phyloP scores from a whole-genome alignment of 805 yeast species.

The Metschnikowia picachoensis region DNA sequence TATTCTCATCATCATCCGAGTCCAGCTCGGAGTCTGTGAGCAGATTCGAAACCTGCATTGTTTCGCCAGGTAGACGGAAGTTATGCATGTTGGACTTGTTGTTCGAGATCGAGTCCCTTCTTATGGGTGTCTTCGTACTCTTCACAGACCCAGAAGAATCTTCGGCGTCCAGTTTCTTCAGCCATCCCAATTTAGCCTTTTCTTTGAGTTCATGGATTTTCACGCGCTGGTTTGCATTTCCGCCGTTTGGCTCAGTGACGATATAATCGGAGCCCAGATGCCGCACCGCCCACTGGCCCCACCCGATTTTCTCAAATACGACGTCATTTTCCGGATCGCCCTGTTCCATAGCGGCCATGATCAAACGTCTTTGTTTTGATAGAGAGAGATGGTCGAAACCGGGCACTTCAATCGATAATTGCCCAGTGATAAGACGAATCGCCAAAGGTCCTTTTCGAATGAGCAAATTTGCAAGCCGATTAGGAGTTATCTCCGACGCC shows the following conservation, averaged over 20 bases:
- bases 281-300: constrained; percentile 97
- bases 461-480: constrained; percentile 65
- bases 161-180: constrained; percentile 29
- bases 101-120: constrained; percentile 53
- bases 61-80: constrained; percentile 42
- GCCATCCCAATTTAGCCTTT: constrained; percentile 39
- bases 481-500: constrained; percentile 79
- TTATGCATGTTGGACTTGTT: constrained; percentile 43
- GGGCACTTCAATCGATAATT: constrained; percentile 67
- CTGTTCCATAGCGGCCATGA: constrained; percentile 82
- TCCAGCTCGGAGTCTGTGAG: constrained; percentile 33
- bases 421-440: constrained; percentile 82
- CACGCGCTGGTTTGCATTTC: constrained; percentile 23
- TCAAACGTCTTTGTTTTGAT: constrained; percentile 84
- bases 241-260: constrained; percentile 34
- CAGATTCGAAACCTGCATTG: constrained; percentile 17
- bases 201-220: constrained; percentile 32
- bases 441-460: constrained; percentile 81
- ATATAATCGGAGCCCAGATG: constrained; percentile 43
- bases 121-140: neutral
- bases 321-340: constrained; percentile 59
- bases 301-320: constrained; percentile 87
- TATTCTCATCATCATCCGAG: constrained; percentile 24
- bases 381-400: constrained; percentile 77
- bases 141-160: constrained; percentile 11